A percentile compares a stretch with the other conserved stretches of the same genome.
These are phyloP conservation scores for Thamnidium elegans DNA, from an alignment of 192 early-diverging fungal species.

Conservation along the genomic window DNA sequence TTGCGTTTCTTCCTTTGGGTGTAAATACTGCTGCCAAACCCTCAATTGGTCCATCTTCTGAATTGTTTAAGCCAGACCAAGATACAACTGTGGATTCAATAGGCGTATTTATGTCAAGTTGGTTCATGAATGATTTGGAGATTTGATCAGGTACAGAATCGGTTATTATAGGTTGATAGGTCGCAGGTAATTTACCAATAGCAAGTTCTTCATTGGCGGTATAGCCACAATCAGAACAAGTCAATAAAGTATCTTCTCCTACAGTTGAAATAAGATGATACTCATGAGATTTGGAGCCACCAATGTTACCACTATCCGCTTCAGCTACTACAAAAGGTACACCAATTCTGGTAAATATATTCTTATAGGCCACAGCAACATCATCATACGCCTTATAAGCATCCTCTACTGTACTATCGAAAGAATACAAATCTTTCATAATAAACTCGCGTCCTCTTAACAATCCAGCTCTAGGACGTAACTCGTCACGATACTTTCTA, in stretches of 20 bases:
- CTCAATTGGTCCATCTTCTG: neutral
- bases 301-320: conserved; percentile 91
- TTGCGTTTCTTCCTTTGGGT: conserved; percentile 4
- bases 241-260: conserved; percentile 81
- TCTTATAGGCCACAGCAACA: conserved; percentile 71
- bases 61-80: neutral
- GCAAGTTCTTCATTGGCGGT: conserved; percentile 85
- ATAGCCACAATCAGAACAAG: conserved; percentile 73
- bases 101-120: too few species aligned
- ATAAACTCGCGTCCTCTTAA: conserved; percentile 87
- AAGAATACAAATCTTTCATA: conserved; percentile 97
- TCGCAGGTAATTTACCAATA: conserved; percentile 26
- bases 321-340: conserved; percentile 78
- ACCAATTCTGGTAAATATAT: conserved; percentile 74
- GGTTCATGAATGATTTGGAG: neutral
- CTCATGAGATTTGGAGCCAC: conserved; percentile 85
- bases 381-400: conserved; percentile 76
- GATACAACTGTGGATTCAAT: neutral
- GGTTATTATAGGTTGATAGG: neutral
- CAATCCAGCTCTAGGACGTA: conserved; percentile 78
- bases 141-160: neutral
- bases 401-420: conserved; percentile 66
- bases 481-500: conserved; percentile 82
- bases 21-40: conserved; percentile 4
- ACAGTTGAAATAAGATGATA: conserved; percentile 75